Base-by-base conservation (phyloP, 1,139 yeast genomes). In the Pichia sp. region DNA sequence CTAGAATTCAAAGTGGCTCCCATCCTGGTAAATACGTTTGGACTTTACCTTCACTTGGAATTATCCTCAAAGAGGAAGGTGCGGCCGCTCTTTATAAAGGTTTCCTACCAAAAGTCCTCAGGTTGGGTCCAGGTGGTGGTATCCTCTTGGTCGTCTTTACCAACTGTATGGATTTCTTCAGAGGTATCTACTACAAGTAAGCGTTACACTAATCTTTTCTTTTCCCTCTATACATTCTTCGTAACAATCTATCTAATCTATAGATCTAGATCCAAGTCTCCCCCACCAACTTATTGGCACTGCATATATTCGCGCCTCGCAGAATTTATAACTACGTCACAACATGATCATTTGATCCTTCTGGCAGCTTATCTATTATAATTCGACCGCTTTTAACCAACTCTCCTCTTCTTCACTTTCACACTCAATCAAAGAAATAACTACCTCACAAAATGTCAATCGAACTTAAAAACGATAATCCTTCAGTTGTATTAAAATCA, bases 81-180 rank as follows among this genome's bases (percentile, higher is more conserved):
- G 75, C 84, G 54, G 71, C 67, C 44, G 95, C 96, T 12, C 74
- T 89, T 46, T 88, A 88, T 67, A 89, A 85, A 68, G 97, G 96
- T 36, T 91, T 91, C 76, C 63, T 91, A 54, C 98, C 99, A 54
- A 93, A 93, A 72, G 97, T 93, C 18, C 74, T 91, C 62, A 82
- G 98, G 74, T 74, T 93, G 55, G 98, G 98, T 42, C 98, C 98
- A 47, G 98, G 98, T 59, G 99, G 98, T 62, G 98, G 98, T 69
- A 89, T 93, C 54, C 71, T 93, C 59, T 73, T 91, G 62, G 97
- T 93, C 41, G 98, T 93, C 17, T 91, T 88, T 71, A 86, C 96
- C 39, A 73, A 89, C 28, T 79, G 91, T 55, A 88, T 89, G 95
- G 96, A 89, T 62, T 85, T 88, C 70, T 91, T 91, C 71, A 76